Evolutionary conservation across 1,139 yeast genomes (phyloP).

Genomic region (Taphrina betulina): DNA sequence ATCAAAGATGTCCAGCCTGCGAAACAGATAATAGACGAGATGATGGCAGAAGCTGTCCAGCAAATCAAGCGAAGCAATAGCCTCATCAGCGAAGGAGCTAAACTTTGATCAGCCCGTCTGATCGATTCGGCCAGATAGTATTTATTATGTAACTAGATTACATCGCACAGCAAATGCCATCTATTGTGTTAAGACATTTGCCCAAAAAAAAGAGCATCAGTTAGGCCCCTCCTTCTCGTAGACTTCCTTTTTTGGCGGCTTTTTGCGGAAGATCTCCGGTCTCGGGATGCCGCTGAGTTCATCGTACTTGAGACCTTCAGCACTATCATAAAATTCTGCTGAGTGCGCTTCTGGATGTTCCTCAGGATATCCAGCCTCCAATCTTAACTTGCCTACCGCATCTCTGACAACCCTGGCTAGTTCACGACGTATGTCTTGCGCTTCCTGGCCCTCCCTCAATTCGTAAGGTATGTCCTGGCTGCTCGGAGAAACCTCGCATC

Average conservation of each 20-base stretch:
- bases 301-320: conserved; percentile 30
- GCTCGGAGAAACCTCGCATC: conserved; percentile 29
- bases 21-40: conserved; percentile 40
- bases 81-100: not conserved
- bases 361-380: conserved; percentile 53
- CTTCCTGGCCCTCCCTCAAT: conserved; percentile 62
- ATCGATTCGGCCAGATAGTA: too few species aligned
- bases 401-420: conserved; percentile 69
- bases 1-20: conserved; percentile 41
- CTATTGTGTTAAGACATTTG: too few species aligned
- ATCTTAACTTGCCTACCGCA: conserved; percentile 61
- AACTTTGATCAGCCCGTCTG: not conserved
- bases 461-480: conserved; percentile 48
- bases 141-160: too few species aligned
- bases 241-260: conserved; percentile 8
- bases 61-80: conserved; percentile 23
- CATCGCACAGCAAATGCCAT: too few species aligned
- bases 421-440: conserved; percentile 61
- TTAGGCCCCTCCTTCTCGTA: conserved; percentile 18
- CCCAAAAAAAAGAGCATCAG: too few species aligned
- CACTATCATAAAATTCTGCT: conserved; percentile 21
- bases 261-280: conserved; percentile 28
- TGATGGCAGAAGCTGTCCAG: conserved; percentile 40
- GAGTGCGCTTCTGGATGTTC: conserved; percentile 48
- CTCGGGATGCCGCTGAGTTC: conserved; percentile 24